Evolutionary conservation across 257 asterid species (phyloP).

Genomic region (Verbena officinalis): DNA sequence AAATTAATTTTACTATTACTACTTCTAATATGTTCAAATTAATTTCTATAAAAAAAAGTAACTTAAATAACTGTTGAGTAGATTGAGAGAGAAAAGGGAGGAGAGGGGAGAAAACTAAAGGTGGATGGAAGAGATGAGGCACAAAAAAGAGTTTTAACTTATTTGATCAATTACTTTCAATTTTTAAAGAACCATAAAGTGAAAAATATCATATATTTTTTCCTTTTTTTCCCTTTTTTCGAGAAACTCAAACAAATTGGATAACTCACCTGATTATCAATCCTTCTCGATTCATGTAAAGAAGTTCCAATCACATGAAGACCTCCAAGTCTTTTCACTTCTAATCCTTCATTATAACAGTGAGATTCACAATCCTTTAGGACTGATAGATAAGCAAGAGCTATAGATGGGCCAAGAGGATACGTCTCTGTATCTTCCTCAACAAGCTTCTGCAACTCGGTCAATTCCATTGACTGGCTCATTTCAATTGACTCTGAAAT

Average conservation of each 20-base stretch:
- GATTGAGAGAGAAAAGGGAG: too few relatives aligned
- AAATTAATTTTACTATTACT: too few relatives aligned
- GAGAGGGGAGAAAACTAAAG: too few relatives aligned
- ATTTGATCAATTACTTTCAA: too few relatives aligned
- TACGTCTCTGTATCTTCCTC: slow-evolving; percentile 77
- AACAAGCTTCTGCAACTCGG: slow-evolving; percentile 75
- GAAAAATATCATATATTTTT: too few relatives aligned
- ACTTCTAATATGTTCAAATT: too few relatives aligned
- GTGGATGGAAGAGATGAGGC: too few relatives aligned
- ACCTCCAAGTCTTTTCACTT: slow-evolving; percentile 94
- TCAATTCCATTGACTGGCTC: slow-evolving; percentile 69
- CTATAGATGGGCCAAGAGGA: slow-evolving; percentile 92
- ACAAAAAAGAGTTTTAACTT: too few relatives aligned
- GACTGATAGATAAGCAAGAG: slow-evolving; percentile 83
- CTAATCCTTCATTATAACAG: slow-evolving; percentile 81
- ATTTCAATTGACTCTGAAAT: slow-evolving; percentile 79
- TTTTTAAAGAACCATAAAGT: too few relatives aligned
- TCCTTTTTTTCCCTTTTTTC: too few relatives aligned
- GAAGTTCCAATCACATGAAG: slow-evolving; percentile 98
- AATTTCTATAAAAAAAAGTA: too few relatives aligned
- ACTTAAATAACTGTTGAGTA: too few relatives aligned
- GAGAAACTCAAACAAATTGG: slow-evolving; percentile 18
- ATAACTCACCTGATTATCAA: slow-evolving; percentile 85
- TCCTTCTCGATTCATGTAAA: slow-evolving; percentile 95
- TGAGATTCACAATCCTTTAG: slow-evolving; percentile 87